Percentiles rank a stretch among this genome's conserved stretches.
Conservation (phyloP, 192 early-diverging fungal genomes). For the Phlyctochytrium arcticum region DNA sequence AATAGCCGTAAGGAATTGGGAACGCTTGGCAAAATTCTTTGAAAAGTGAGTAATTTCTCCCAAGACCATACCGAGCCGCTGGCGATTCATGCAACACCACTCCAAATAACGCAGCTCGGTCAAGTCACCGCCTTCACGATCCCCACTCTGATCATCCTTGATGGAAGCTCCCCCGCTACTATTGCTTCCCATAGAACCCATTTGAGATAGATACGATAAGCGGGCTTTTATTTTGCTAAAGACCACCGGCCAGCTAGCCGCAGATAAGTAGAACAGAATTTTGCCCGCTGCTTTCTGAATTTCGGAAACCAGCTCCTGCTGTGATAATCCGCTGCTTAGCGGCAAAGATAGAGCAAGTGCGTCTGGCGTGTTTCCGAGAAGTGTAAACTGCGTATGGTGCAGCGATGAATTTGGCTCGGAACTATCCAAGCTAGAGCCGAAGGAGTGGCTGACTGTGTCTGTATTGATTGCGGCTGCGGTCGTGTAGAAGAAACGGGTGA, state of each 20-base stretch:
- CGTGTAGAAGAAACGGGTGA: slow-evolving; percentile 65
- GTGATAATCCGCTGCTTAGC: not conserved
- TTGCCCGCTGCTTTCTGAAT: slow-evolving; percentile 80
- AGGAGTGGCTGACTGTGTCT: slow-evolving; percentile 43
- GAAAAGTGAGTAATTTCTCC: slow-evolving; percentile 29
- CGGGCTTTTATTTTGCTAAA: slow-evolving; percentile 36
- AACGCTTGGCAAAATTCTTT: slow-evolving; percentile 35
- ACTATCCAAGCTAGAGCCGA: not conserved
- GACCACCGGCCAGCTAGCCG: slow-evolving; percentile 83
- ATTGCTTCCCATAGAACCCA: slow-evolving; percentile 31
- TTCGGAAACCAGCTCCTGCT: slow-evolving; percentile 42
- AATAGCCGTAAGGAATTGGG: slow-evolving; percentile 71
- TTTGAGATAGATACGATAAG: slow-evolving; percentile 15
- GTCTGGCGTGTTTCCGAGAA: too few species aligned
- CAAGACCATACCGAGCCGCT: slow-evolving; percentile 52
- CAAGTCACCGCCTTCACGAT: slow-evolving; percentile 33
- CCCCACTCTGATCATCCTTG: not conserved
- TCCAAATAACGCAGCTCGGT: slow-evolving; percentile 85
- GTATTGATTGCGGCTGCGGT: slow-evolving; percentile 33
- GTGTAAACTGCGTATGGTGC: not conserved
- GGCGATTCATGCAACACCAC: slow-evolving; percentile 74
- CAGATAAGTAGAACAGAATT: slow-evolving; percentile 81
- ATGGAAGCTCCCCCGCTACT: not conserved
- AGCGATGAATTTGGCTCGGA: not conserved
- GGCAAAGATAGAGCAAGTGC: not conserved